A percentile compares a stretch with the other conserved stretches of the same genome.
Conservation (phyloP, 164 flowering plant genomes). For the Amborella trichopoda region DNA sequence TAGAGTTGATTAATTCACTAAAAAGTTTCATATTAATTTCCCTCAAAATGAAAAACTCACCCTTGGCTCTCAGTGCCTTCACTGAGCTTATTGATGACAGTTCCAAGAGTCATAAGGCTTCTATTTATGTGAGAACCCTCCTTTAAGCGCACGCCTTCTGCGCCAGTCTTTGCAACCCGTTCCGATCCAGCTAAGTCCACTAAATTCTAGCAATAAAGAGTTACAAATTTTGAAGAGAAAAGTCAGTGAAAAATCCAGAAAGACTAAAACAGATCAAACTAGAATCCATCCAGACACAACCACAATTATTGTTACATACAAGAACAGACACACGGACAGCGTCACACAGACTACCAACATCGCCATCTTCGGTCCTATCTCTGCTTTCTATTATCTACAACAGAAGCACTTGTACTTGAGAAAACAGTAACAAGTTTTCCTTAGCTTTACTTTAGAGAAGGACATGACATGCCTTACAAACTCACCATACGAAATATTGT, state of each 20-base stretch:
- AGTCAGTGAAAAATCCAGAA: background rate
- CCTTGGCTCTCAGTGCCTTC: slow-evolving; percentile 98
- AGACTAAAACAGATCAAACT: background rate
- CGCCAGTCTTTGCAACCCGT: slow-evolving; percentile 97
- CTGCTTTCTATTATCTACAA: slow-evolving; percentile 92
- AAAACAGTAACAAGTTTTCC: background rate
- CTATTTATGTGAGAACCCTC: slow-evolving; percentile 98
- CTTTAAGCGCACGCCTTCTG: slow-evolving; percentile 89
- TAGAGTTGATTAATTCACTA: too few species aligned
- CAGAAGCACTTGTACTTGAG: slow-evolving; percentile 2
- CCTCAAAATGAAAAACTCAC: slow-evolving; percentile 47
- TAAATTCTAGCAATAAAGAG: slow-evolving; percentile 41
- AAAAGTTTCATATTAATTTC: too few species aligned
- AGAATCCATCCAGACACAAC: too few species aligned
- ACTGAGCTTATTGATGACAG: slow-evolving; percentile 90
- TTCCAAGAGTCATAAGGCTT: slow-evolving; percentile 97
- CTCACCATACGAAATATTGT: slow-evolving; percentile 96
- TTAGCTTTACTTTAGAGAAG: background rate
- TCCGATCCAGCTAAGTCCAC: slow-evolving; percentile 99
- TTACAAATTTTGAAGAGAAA: background rate
- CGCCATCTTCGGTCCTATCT: slow-evolving; percentile 50
- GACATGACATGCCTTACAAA: background rate
- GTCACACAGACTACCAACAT: slow-evolving; percentile 54
- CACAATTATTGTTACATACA: slow-evolving; percentile 32
- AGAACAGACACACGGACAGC: slow-evolving; percentile 97